Conservation (phyloP, 1,139 yeast genomes). For the Komagataea norvegica region DNA sequence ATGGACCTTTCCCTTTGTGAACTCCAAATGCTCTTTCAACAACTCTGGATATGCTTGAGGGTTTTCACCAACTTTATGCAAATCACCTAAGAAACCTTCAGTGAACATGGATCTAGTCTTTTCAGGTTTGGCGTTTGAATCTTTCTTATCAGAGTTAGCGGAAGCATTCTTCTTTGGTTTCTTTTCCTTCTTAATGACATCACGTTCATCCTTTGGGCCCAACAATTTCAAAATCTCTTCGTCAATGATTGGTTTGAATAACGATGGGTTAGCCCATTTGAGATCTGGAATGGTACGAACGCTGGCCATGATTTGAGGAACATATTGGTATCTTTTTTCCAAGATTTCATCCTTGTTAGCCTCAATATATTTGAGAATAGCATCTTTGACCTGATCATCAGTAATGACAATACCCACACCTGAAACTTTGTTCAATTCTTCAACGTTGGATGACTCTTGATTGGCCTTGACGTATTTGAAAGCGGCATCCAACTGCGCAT, state of each 20-base stretch:
- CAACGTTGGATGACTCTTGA: conserved; percentile 37
- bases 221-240: conserved; percentile 59
- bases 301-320: conserved; percentile 73
- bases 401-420: conserved; percentile 82
- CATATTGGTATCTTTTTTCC: conserved; percentile 68
- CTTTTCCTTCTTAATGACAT: conserved; percentile 74
- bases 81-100: conserved; percentile 93
- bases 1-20: conserved; percentile 75
- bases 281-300: conserved; percentile 67
- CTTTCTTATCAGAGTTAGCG: conserved; percentile 17
- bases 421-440: conserved; percentile 53
- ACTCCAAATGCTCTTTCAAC: conserved; percentile 71
- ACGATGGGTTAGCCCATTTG: conserved; percentile 89
- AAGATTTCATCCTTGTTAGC: conserved; percentile 54
- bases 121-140: conserved; percentile 24
- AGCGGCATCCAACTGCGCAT: conserved; percentile 79
- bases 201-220: conserved; percentile 97
- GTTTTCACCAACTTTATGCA: conserved; percentile 94
- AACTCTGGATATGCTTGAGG: conserved; percentile 85
- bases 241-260: conserved; percentile 84
- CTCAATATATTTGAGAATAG: conserved; percentile 56
- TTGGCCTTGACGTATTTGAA: conserved; percentile 57
- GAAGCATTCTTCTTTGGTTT: conserved; percentile 31
- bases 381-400: conserved; percentile 55
- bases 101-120: conserved; percentile 76